These are phyloP conservation scores for Mycosarcoma mackinlayi DNA, from an alignment of 1,284 basidiomycete genomes.

Conservation along the genomic window DNA sequence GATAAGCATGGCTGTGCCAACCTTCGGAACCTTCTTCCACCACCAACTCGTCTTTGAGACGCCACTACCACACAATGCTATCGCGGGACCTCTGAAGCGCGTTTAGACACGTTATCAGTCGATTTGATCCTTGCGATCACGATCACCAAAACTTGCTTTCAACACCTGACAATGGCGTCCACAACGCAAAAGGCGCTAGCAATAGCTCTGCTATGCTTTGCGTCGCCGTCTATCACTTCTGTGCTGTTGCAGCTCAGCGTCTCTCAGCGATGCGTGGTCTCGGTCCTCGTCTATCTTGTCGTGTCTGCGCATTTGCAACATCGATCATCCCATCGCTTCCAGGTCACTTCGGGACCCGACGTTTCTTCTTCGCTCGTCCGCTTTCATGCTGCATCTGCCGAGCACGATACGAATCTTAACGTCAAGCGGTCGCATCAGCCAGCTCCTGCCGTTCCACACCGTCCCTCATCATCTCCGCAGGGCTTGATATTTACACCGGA, in stretches of 20 bases:
- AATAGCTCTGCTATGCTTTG: slow-evolving; percentile 6
- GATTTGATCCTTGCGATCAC: too few species aligned
- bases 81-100: too few species aligned
- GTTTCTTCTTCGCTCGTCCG: background rate
- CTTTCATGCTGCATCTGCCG: too few species aligned
- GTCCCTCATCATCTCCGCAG: background rate
- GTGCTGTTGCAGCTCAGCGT: slow-evolving; percentile 11
- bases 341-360: background rate
- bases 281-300: slow-evolving; percentile 5
- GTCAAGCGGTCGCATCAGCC: background rate
- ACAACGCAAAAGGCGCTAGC: slow-evolving; percentile 2
- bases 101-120: too few species aligned
- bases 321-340: slow-evolving; percentile 19
- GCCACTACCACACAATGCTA: too few species aligned
- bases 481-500: background rate
- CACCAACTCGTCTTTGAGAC: too few species aligned
- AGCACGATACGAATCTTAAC: too few species aligned
- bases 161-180: too few species aligned
- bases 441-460: background rate
- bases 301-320: slow-evolving; percentile 25
- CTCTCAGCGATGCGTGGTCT: slow-evolving; percentile 1
- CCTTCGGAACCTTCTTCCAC: too few species aligned
- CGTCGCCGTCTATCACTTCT: slow-evolving; percentile 7
- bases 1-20: too few species aligned
- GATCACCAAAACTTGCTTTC: too few species aligned